These are phyloP conservation scores for Rosa persica DNA, from an alignment of 306 rosid species.

Conservation along the genomic window DNA sequence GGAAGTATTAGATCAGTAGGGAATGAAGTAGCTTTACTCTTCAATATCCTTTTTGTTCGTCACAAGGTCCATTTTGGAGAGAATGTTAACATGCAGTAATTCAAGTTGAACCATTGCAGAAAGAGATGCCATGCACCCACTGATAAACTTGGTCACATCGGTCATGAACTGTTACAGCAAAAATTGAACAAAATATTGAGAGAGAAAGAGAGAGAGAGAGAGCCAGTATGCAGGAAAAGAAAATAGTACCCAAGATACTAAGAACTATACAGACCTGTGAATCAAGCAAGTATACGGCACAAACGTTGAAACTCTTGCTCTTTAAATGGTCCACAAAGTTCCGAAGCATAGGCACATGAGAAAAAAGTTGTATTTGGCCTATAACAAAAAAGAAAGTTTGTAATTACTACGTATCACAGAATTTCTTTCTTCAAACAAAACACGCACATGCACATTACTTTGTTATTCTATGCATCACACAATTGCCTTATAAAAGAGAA, in stretches of 20 bases:
- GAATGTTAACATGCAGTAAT: slow-evolving; percentile 89
- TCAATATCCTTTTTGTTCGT: slow-evolving; percentile 71
- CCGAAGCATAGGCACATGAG: slow-evolving; percentile 78
- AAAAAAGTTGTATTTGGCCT: slow-evolving; percentile 95
- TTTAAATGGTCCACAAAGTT: slow-evolving; percentile 90
- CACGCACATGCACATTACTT: background rate
- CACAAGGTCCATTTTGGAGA: slow-evolving; percentile 94
- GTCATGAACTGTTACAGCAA: slow-evolving; percentile 60
- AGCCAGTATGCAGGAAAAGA: background rate
- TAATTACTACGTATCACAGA: background rate
- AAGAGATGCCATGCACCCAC: slow-evolving; percentile 90
- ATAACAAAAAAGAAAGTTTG: slow-evolving; percentile 26
- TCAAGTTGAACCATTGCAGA: slow-evolving; percentile 92
- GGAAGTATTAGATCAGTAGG: background rate
- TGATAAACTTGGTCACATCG: slow-evolving; percentile 91
- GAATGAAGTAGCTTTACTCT: slow-evolving; percentile 42
- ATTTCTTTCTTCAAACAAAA: background rate
- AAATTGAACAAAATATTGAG: background rate
- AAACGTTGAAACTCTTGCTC: slow-evolving; percentile 68
- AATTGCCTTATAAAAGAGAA: background rate
- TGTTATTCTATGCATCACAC: background rate
- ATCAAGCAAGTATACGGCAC: slow-evolving; percentile 88
- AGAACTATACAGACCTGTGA: slow-evolving; percentile 66
- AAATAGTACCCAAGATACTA: background rate
- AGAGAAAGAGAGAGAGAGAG: background rate